phyloP scores from a whole-genome alignment of 768 basidiomycete species.

The Mycena metata region DNA sequence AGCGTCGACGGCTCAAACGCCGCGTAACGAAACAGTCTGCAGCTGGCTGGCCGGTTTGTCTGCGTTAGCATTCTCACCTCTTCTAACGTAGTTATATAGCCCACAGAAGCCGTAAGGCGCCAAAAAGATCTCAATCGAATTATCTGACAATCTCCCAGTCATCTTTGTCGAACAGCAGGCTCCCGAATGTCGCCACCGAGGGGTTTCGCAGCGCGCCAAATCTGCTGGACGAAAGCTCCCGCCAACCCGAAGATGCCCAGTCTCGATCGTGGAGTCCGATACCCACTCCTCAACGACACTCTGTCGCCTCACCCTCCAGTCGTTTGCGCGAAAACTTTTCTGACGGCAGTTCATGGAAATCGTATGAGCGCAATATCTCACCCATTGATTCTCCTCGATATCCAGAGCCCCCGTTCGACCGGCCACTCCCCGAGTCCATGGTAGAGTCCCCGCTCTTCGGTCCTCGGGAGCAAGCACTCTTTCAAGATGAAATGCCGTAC shows the following conservation, averaged over 20 bases:
- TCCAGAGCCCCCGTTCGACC: constrained; percentile 14
- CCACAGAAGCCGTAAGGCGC: constrained; percentile 9
- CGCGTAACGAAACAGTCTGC: constrained; percentile 13
- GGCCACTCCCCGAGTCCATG: background rate
- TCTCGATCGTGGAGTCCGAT: constrained; percentile 32
- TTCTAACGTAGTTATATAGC: background rate
- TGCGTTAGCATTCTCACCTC: background rate
- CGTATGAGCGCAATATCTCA: constrained; percentile 16
- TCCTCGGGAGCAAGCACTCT: constrained; percentile 29
- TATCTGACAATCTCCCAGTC: background rate
- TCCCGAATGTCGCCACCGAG: constrained; percentile 3
- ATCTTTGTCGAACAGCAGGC: background rate
- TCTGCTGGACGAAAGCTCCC: constrained; percentile 11
- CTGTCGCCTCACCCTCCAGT: background rate
- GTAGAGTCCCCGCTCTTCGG: constrained; percentile 28
- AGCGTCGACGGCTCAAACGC: constrained; percentile 30
- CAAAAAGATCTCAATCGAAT: background rate
- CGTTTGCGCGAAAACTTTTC: constrained; percentile 23
- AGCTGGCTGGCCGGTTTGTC: constrained; percentile 16
- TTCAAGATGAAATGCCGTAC: constrained; percentile 31
- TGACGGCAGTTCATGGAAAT: constrained; percentile 21
- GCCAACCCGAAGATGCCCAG: background rate
- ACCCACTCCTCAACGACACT: constrained; percentile 1
- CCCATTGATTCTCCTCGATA: background rate
- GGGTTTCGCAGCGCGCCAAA: constrained; percentile 25